A percentile compares a stretch with the other conserved stretches of the same genome.
phyloP scores from a whole-genome alignment of 495 filamentous ascomycete species.

The Neurospora intermedia region DNA sequence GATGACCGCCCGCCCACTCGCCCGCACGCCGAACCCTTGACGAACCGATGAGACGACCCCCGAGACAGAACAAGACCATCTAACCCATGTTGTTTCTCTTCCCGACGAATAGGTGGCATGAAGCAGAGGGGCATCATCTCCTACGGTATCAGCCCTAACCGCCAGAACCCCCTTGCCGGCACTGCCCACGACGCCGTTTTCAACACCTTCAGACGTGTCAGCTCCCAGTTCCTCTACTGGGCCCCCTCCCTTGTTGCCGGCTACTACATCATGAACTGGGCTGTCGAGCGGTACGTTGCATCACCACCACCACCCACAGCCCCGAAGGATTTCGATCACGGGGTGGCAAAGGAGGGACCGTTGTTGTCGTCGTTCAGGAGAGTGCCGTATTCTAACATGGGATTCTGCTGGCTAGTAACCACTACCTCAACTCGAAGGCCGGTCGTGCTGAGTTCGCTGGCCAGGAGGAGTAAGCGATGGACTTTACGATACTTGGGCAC shows the following conservation, averaged over 20 bases:
- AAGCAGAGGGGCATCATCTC: conserved; percentile 48
- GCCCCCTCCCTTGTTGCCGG: conserved; percentile 64
- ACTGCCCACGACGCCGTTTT: conserved; percentile 46
- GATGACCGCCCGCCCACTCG: not conserved
- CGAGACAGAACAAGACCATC: not conserved
- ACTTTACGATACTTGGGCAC: not conserved
- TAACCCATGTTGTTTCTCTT: conserved; percentile 10
- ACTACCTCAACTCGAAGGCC: conserved; percentile 85
- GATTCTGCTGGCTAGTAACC: conserved; percentile 50
- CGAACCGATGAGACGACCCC: not conserved
- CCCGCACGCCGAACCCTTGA: not conserved
- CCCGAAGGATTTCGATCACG: not conserved
- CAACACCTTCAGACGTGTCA: conserved; percentile 51
- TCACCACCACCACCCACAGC: not conserved
- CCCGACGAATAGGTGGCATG: conserved; percentile 26
- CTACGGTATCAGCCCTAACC: conserved; percentile 43
- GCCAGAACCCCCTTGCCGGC: conserved; percentile 47
- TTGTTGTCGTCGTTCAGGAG: not conserved
- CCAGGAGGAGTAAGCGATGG: conserved; percentile 30
- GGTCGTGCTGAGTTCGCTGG: conserved; percentile 53
- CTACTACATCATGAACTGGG: conserved; percentile 79
- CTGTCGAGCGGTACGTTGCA: conserved; percentile 61
- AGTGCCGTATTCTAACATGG: conserved; percentile 7
- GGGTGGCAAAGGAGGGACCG: not conserved
- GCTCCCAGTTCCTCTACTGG: conserved; percentile 68